Conservation (phyloP, 495 filamentous ascomycete species). For the Trichoderma gamsii region DNA sequence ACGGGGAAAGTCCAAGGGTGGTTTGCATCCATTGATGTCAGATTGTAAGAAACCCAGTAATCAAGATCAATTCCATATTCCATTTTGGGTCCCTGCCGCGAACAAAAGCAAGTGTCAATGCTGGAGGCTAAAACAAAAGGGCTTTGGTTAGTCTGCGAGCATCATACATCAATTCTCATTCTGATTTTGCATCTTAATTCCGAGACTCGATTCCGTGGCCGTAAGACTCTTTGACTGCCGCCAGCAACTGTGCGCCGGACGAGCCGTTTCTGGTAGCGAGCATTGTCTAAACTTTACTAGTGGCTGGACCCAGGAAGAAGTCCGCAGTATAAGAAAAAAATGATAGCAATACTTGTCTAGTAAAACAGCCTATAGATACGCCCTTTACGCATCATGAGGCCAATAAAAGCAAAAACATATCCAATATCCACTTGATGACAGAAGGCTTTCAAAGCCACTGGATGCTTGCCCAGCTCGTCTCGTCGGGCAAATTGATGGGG, state of each 20-base stretch:
- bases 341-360: too few species aligned
- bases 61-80: not conserved
- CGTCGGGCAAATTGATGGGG: not conserved
- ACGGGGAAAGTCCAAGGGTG: not conserved
- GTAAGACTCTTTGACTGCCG: too few species aligned
- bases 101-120: not conserved
- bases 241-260: too few species aligned
- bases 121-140: not conserved
- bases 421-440: not conserved
- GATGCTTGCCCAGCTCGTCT: not conserved
- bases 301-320: too few species aligned
- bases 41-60: not conserved
- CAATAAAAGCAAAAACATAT: not conserved
- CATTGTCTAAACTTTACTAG: too few species aligned
- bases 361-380: not conserved
- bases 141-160: not conserved
- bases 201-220: too few species aligned
- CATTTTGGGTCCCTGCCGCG: too few species aligned
- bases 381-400: not conserved
- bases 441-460: not conserved
- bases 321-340: too few species aligned
- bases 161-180: not conserved
- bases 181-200: not conserved
- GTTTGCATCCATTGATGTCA: not conserved
- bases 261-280: too few species aligned